phyloP scores from a whole-genome alignment of 208 protist genomes.

The Wallacemonas sp. region DNA sequence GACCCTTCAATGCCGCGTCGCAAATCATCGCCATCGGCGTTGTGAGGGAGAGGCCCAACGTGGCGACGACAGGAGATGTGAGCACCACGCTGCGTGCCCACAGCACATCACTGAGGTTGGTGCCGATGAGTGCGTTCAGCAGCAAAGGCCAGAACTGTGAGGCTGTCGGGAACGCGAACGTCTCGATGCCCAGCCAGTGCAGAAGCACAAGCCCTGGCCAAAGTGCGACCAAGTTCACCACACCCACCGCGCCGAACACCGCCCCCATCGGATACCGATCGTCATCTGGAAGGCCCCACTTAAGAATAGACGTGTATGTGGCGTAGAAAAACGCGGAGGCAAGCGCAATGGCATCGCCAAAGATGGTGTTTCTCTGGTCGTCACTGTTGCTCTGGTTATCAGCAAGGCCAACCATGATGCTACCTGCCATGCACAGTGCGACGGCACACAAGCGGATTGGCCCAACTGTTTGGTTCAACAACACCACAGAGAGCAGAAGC shows the following conservation, averaged over 20 bases:
- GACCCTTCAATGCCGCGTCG: conserved; percentile 56
- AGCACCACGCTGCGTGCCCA: conserved; percentile 90
- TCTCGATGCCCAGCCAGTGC: conserved; percentile 53
- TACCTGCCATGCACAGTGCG: conserved; percentile 59
- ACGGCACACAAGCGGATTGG: conserved; percentile 61
- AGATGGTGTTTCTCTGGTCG: conserved; percentile 30
- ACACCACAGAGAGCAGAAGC: conserved; percentile 68
- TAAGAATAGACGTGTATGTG: conserved; percentile 86
- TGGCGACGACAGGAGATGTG: conserved; percentile 90
- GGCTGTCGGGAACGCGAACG: conserved; percentile 57
- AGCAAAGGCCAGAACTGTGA: conserved; percentile 72
- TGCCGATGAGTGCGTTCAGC: conserved; percentile 86
- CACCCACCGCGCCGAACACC: conserved; percentile 87
- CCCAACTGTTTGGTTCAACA: conserved; percentile 62
- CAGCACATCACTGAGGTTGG: conserved; percentile 90
- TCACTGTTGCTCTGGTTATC: conserved; percentile 32
- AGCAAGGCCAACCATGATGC: conserved; percentile 65
- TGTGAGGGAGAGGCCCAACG: conserved; percentile 85
- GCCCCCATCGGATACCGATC: conserved; percentile 84
- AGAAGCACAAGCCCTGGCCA: conserved; percentile 77
- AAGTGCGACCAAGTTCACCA: conserved; percentile 71
- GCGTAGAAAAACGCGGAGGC: conserved; percentile 88
- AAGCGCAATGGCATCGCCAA: conserved; percentile 72
- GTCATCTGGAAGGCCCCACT: conserved; percentile 78
- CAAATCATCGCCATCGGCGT: conserved; percentile 89